Conservation (phyloP, 2,329 filamentous ascomycete genomes). For the Septoria petroselini region DNA sequence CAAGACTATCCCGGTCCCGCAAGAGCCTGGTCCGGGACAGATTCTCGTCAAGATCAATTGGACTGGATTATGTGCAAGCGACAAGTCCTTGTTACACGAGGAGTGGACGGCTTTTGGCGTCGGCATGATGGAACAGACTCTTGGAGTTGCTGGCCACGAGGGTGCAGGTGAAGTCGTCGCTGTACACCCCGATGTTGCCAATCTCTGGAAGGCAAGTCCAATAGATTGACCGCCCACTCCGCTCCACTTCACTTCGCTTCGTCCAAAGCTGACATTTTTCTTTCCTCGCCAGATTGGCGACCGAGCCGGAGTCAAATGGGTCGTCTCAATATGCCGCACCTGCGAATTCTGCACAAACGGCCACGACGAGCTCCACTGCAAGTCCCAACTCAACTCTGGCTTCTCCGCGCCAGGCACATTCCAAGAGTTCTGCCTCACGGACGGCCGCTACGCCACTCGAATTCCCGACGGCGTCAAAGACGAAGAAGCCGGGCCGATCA, state of each 20-base stretch:
- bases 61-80: conserved; percentile 37
- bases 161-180: conserved; percentile 35
- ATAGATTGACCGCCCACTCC: too few relatives aligned
- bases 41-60: conserved; percentile 41
- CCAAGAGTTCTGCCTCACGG: conserved; percentile 39
- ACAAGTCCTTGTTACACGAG: conserved; percentile 40
- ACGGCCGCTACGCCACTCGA: conserved; percentile 38
- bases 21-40: conserved; percentile 34
- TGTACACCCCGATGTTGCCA: conserved; percentile 27
- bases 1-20: conserved; percentile 34
- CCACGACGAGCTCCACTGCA: conserved; percentile 39
- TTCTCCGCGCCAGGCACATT: conserved; percentile 42
- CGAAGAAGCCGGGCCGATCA: conserved; percentile 41
- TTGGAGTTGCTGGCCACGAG: conserved; percentile 36
- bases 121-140: conserved; percentile 30
- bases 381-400: conserved; percentile 39
- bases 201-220: conserved; percentile 30
- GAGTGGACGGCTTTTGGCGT: conserved; percentile 38
- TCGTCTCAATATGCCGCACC: conserved; percentile 30
- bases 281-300: conserved; percentile 23
- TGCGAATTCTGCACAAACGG: conserved; percentile 38
- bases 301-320: conserved; percentile 37
- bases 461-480: conserved; percentile 40
- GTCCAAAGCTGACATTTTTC: background rate
- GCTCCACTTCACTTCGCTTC: background rate